Conservation (phyloP, 192 early-diverging fungal species). For the Gigaspora rosea region DNA sequence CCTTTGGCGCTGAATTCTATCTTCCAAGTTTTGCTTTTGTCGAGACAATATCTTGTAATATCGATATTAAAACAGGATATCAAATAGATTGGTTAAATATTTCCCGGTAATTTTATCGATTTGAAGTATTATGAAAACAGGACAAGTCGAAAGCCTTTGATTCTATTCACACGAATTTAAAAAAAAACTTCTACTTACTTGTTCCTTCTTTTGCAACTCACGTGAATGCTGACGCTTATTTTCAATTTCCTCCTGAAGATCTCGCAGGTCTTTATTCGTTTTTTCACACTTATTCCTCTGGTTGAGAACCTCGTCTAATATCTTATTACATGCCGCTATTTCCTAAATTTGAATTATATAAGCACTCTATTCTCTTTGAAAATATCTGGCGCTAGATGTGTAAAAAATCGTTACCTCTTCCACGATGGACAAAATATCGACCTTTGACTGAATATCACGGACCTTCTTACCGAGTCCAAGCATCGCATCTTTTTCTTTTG, state of each 20-base stretch:
- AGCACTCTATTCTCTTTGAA: neutral
- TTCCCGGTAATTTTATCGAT: too few species aligned
- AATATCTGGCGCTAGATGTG: too few species aligned
- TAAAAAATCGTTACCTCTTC: conserved; percentile 1
- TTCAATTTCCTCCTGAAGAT: conserved; percentile 3
- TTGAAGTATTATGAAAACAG: too few species aligned
- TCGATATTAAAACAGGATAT: too few species aligned
- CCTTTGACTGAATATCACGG: neutral
- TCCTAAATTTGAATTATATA: neutral
- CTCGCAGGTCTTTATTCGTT: conserved; percentile 1
- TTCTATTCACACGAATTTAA: too few species aligned
- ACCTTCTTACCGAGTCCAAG: neutral
- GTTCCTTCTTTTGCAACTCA: conserved; percentile 1
- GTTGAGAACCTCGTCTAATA: conserved; percentile 2
- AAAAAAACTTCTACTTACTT: neutral
- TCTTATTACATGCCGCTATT: conserved; percentile 10
- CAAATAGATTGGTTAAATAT: too few species aligned
- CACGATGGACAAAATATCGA: neutral
- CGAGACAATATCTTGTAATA: neutral
- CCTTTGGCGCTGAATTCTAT: conserved; percentile 3
- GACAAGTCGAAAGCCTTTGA: too few species aligned
- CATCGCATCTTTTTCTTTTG: conserved; percentile 2
- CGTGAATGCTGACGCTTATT: conserved; percentile 6
- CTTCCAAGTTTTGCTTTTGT: conserved; percentile 15
- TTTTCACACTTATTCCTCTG: conserved; percentile 11